Evolutionary conservation across 2,329 filamentous ascomycete species (phyloP), one percentile per base, ranked within the genome.

Genomic region (Calonectria honghensis): DNA sequence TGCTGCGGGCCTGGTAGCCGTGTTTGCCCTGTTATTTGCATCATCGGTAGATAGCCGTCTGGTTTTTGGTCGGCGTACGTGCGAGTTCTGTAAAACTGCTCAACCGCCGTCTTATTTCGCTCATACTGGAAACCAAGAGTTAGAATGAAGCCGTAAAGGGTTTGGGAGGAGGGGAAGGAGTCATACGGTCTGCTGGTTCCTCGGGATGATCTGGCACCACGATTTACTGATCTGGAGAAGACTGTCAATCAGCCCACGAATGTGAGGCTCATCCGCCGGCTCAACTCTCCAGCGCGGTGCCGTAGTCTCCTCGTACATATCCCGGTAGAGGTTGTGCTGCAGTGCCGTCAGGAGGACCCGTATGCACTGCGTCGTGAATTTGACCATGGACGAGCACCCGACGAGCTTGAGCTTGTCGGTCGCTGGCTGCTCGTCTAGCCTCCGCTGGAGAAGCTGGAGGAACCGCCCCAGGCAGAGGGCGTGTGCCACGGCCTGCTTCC

Each of bases 401-500:
- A 81, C 80, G 7, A 85, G 64, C 52, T 78, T 79, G 29, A 78
- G 78, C 37, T 76, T 82, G 29, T 79, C 76, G 14, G 76, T 78
- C 20, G 79, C 68, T 2, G 78, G 79, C 48, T 80, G 80, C 37
- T 78, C 74, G 9, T 81, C 80, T 13, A 81, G 78, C 54, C 83
- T 79, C 7, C 78, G 80, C 68, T 83, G 81, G 6, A 86, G 80
- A 27, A 79, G 81, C n/a, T 82, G 81, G 74, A 82, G 85, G 71
- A 87, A 86, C 2, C 83, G 82, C 9, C 82, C 84, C 6, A 85
- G 76, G 39, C 81, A 83, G 73, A 86, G 80, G 37, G 85, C 82
- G 67, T 86, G 85, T 2, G 83, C 85, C 4, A 86, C 82, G 1
- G 85, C 85, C 66, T 87, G 85, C 63, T 84, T 86, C 68, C 84